Evolutionary conservation across 2,329 filamentous ascomycete genomes (phyloP), one percentile per base, ranked within the genome.

Genomic region (Orbilia brochopaga): DNA sequence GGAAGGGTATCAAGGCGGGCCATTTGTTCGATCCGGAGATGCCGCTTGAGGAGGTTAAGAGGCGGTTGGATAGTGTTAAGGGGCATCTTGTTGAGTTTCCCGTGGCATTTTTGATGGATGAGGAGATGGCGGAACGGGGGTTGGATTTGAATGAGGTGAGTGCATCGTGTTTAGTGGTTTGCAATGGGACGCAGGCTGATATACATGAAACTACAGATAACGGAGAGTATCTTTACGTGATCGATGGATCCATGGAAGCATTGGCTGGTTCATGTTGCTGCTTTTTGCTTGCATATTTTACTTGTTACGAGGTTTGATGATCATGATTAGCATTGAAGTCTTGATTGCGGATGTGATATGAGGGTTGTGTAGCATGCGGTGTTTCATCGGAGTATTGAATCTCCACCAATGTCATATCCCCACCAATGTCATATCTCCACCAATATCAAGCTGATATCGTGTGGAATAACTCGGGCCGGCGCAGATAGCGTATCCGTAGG

Each of bases 1-100:
- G 87, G 0, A 85, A 86, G 54, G 86, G 88, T 2, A 85, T 90
- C 73, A 94, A 91, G 79, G 82, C 91, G 1, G 93, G 94, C 0
- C 94, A 97, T 80, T 83, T 97, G 69, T 96, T 90, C 76, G 86
- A 67, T 91, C 89, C 79, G 84, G 89, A 72, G 27, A 61, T 65
- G 79, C 88, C 90, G 0, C 85, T 87, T 0, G 83, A 87, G 23
- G 88, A 95, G 62, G 87, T 94, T 5, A 85, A 90, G 15, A 79
- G 84, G 74, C 91, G 93, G 79, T 82, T 97, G 55, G 87, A 91
- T 76, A 84, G 88, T 77, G 86, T 97, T 75, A 88, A 87, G 80
- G 93, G 93, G 0, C 93, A 97, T 81, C 79, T 97, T 44, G 93
- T 97, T 5, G 95, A 91, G 90, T 93, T 96, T 88, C 92, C 92